Evolutionary conservation across 768 basidiomycete genomes (phyloP).

Genomic region (Hericium coralloides): DNA sequence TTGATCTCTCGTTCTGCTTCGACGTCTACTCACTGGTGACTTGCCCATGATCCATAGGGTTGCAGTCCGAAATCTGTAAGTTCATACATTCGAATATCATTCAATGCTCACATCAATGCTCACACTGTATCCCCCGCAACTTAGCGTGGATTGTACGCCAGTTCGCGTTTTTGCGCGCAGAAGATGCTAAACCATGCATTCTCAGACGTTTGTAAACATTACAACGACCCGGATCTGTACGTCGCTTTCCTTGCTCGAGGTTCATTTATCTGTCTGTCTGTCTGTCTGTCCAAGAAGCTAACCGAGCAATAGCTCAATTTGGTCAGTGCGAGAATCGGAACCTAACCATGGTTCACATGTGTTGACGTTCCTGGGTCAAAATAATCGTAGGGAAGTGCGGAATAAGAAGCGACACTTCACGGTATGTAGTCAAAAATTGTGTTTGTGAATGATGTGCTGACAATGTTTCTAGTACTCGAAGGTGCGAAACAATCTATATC

Average conservation of each 20-base stretch:
- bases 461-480: slow-evolving; percentile 57
- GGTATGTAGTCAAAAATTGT: slow-evolving; percentile 33
- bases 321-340: slow-evolving; percentile 39
- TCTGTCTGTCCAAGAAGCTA: not conserved
- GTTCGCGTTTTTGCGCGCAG: not conserved
- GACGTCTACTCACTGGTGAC: not conserved
- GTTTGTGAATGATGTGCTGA: not conserved
- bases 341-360: slow-evolving; percentile 5
- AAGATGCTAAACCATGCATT: not conserved
- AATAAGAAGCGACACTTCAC: slow-evolving; percentile 81
- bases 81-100: slow-evolving; percentile 5
- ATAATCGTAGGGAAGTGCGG: slow-evolving; percentile 71
- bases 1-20: too few relatives aligned
- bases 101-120: not conserved
- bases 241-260: slow-evolving; percentile 17
- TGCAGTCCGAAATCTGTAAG: slow-evolving; percentile 56
- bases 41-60: slow-evolving; percentile 13
- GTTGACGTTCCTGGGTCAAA: slow-evolving; percentile 7
- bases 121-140: slow-evolving; percentile 34
- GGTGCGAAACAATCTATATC: slow-evolving; percentile 25
- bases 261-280: not conserved
- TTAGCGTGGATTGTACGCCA: slow-evolving; percentile 36
- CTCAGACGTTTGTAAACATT: slow-evolving; percentile 65
- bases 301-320: slow-evolving; percentile 57
- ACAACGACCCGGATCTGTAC: slow-evolving; percentile 72